Evolutionary conservation across 1,139 yeast genomes (phyloP), one percentile per base, ranked within the genome.

Genomic region (Debaryomycetaceae sp.): DNA sequence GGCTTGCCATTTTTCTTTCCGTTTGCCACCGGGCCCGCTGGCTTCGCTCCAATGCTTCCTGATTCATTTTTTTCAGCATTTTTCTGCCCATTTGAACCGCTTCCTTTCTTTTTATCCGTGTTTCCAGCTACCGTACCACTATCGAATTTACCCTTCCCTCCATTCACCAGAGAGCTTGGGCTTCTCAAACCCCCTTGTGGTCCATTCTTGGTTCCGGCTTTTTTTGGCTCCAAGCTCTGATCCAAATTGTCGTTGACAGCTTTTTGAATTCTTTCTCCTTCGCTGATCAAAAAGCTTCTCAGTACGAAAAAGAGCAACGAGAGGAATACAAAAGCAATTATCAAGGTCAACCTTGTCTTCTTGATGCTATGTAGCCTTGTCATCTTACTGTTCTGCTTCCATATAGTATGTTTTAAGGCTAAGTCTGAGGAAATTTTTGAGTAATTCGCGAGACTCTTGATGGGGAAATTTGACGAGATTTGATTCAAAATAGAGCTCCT

Each of bases 341-440:
- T 14, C 28, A 15, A 11, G 18, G 30, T 16, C 4, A 35, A 35
- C 16, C 37, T 17, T 7, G 26, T 26, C 33, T n/a, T 9, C 33
- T 35, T 35, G 9, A 24, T 15, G 6, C 37, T 29, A 19, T 35
- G 37, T 28, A 35, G 37, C 26, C 37, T 28, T 16, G 37, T 35
- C 37, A 35, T 35, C 5, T 11, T 30, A n/a, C 17, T 30, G 7
- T 22, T 8, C 7, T 22, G 26, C 26, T 3, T 22, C n/a, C 2
- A 11, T 22, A 22, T 22, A 22, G 26, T 8, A 22, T 11, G 26
- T 8, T 11, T 22, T 3, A 3, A 22, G 11, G 7, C 11, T 11
- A 22, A 22, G 26, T 11, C 26, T 22, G 26, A 22, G 26, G 26
- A 22, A 8, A 8, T 22, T 8, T 22, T 8, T 22, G 7, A 8